Percentiles rank a stretch among this genome's conserved stretches.
These are phyloP conservation scores for Cladosporium sp. DNA, from an alignment of 2,329 filamentous ascomycete genomes.

Conservation along the genomic window DNA sequence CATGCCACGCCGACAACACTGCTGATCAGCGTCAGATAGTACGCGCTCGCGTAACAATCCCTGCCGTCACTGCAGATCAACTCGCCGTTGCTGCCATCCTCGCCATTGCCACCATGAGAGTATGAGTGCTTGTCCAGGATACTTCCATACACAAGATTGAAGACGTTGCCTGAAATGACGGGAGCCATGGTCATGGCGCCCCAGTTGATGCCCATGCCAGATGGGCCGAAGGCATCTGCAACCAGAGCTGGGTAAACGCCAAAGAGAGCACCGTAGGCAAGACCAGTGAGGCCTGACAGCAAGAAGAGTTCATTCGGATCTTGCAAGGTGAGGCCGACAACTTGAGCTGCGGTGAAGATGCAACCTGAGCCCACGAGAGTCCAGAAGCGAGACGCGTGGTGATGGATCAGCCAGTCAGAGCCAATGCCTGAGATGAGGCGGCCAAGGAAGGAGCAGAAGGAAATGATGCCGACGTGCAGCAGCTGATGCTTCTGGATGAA, in stretches of 20 bases:
- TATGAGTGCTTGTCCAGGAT: constrained; percentile 83
- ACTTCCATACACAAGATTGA: constrained; percentile 85
- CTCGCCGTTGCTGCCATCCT: constrained; percentile 44
- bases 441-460: constrained; percentile 80
- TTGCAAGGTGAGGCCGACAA: constrained; percentile 71
- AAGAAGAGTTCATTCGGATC: constrained; percentile 76
- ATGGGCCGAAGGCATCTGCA: constrained; percentile 87
- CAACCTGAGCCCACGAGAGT: constrained; percentile 76
- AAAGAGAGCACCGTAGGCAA: constrained; percentile 91
- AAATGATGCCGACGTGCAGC: constrained; percentile 93
- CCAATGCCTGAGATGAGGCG: constrained; percentile 77
- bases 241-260: constrained; percentile 87
- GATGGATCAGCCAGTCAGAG: constrained; percentile 85
- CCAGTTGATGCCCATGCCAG: constrained; percentile 92
- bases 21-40: constrained; percentile 73
- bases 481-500: constrained; percentile 82
- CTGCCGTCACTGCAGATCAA: constrained; percentile 75
- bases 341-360: constrained; percentile 78
- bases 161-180: constrained; percentile 84
- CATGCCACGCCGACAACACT: constrained; percentile 69
- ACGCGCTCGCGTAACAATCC: constrained; percentile 78
- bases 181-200: constrained; percentile 90
- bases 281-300: constrained; percentile 79
- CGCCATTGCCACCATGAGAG: constrained; percentile 57
- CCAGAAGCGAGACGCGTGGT: constrained; percentile 82